Conservation (phyloP, 139 green algal species). For the Tetraselmis chui region DNA sequence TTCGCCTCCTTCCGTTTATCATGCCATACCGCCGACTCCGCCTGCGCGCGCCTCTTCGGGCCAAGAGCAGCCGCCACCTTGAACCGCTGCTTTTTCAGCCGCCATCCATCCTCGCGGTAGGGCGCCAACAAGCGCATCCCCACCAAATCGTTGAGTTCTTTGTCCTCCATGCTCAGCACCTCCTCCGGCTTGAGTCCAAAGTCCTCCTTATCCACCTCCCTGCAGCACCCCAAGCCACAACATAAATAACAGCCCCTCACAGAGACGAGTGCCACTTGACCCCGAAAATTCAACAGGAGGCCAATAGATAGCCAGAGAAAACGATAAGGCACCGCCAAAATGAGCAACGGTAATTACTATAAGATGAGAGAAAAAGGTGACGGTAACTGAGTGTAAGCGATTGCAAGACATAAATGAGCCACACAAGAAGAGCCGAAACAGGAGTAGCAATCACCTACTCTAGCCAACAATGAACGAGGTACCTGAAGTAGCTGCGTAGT, state of each 20-base stretch:
- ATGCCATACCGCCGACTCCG: neutral
- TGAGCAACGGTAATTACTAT: too few relatives aligned
- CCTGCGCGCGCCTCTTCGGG: neutral
- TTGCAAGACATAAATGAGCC: too few relatives aligned
- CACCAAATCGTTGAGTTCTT: slow-evolving; percentile 52
- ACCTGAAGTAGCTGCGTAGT: too few relatives aligned
- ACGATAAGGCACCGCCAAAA: too few relatives aligned
- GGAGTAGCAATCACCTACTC: too few relatives aligned
- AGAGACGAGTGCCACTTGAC: too few relatives aligned
- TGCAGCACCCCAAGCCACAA: slow-evolving; percentile 24
- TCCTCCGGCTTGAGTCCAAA: slow-evolving; percentile 78
- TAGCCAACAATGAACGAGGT: too few relatives aligned
- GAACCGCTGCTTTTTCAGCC: slow-evolving; percentile 8
- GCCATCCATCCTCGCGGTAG: slow-evolving; percentile 59
- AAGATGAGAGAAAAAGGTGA: too few relatives aligned
- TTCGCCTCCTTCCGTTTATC: neutral
- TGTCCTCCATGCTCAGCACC: slow-evolving; percentile 67
- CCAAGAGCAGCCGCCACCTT: slow-evolving; percentile 15
- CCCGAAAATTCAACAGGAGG: too few relatives aligned
- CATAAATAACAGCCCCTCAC: slow-evolving; percentile 14
- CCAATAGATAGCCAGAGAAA: too few relatives aligned
- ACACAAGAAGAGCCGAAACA: too few relatives aligned
- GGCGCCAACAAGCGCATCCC: slow-evolving; percentile 80
- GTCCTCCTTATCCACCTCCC: slow-evolving; percentile 49
- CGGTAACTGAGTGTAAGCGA: too few relatives aligned